phyloP scores from a whole-genome alignment of 2,329 filamentous ascomycete species.

The Biscogniauxia marginata region DNA sequence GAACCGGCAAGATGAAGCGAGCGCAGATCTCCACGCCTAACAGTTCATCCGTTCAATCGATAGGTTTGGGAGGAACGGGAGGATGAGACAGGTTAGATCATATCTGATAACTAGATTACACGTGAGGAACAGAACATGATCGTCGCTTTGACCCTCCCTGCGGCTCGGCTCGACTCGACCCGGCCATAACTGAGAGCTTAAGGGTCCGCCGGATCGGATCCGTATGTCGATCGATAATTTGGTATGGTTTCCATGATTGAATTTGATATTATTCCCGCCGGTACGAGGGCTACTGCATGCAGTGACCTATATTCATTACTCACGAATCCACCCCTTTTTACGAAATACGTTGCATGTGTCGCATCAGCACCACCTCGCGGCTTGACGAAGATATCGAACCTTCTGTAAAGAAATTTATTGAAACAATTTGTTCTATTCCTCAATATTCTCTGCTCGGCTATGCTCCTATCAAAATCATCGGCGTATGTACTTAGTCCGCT shows the following conservation, averaged over 20 bases:
- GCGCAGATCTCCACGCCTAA: not conserved
- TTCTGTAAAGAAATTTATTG: too few species aligned
- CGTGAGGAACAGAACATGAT: not conserved
- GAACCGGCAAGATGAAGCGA: not conserved
- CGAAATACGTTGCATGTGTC: too few species aligned
- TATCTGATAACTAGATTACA: too few species aligned
- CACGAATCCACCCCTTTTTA: too few species aligned
- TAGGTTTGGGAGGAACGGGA: not conserved
- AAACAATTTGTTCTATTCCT: too few species aligned
- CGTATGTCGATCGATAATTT: not conserved
- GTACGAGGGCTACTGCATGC: too few species aligned
- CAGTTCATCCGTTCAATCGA: not conserved
- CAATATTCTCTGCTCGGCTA: not conserved
- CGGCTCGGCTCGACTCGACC: not conserved
- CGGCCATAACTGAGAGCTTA: not conserved
- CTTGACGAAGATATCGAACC: too few species aligned
- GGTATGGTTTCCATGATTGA: too few species aligned
- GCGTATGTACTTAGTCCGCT: not conserved
- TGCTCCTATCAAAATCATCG: not conserved
- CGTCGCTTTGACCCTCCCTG: not conserved
- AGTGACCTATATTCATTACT: too few species aligned
- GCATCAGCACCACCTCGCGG: too few species aligned
- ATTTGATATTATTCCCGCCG: too few species aligned
- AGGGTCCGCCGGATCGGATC: not conserved
- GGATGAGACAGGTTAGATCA: too few species aligned